Evolutionary conservation across 2,329 filamentous ascomycete genomes (phyloP), one percentile per base, ranked within the genome.

Genomic region (Biscogniauxia marginata): DNA sequence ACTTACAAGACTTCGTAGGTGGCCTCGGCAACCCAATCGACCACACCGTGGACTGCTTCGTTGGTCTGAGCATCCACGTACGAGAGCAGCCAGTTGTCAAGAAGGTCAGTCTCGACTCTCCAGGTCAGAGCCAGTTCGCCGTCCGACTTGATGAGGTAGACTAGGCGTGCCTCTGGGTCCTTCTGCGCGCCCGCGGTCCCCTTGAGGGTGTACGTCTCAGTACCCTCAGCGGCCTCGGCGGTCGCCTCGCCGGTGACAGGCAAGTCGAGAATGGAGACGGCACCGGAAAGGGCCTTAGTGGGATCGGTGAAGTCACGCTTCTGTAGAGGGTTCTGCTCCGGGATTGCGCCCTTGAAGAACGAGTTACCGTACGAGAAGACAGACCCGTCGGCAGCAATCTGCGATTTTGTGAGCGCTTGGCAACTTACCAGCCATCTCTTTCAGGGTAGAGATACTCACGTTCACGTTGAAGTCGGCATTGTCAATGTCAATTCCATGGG

Each of bases 401-500:
- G 39, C 44, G 18, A 24, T 6, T 24, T 6, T 49, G 47, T 65
- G 23, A 65, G 58, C 51, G 49, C 22, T 46, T 4, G 5, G 30
- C 30, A 16, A 58, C 30, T 50, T 13, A 24, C 7, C 20, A 47
- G 19, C 21, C 22, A 11, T 19, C 2, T 19, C 49, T 44, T 24
- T 44, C 43, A 19, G 5, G 18, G 22, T 18, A 3, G 6, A 24
- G 21, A 6, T n/a, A 73, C 80, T 72, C 62, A 84, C 80, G 59
- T 85, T 85, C 49, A 85, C 80, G 51, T 84, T 84, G 63, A 84
- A 83, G 64, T 84, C 80, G 1, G 79, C 81, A 62, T 85, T 85
- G 62, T 85, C 83, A 57, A 86, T 78, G 58, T 85, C 83, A 21
- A 85, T 66, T 1, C 79, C 83, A 53, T 84, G 79, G 6, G 75